Evolutionary conservation across 2,329 filamentous ascomycete genomes (phyloP), one percentile per base, ranked within the genome.

Genomic region (Paramyrothecium roridum): DNA sequence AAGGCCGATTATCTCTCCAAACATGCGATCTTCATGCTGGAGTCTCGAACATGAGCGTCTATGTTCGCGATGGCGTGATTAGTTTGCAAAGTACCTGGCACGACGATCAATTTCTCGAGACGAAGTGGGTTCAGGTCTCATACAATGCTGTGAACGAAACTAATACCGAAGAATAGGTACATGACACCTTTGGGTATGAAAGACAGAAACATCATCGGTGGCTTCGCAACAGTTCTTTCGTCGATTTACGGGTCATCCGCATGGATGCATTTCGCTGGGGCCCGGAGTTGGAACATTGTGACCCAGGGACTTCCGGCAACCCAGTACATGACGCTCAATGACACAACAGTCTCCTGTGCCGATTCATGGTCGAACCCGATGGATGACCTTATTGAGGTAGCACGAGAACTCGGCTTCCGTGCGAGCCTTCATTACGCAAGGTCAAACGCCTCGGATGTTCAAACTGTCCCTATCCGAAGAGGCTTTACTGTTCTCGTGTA

Each of bases 301-400:
- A 54, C 62, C 0, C 16, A 30, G 0, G 61, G 61, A 0, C 40
- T 63, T 3, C 50, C 62, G 2, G 60, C 61, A 10, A 58, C 60
- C 0, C 61, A 63, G 3, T 63, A 63, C 12, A 52, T 64, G 2
- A 57, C 60, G 0, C 61, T 62, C 58, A 63, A 57, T 6, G 37
- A 53, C 0, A 49, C 53, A 1, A 16, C 50, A 0, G 60, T 58
- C 0, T 52, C 56, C 7, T 63, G 62, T 2, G 47, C 26, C 1
- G 60, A 63, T 1, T 49, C 50, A 0, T 64, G 62, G 62, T 19
- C 54, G 1, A 63, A 64, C 1, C 61, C 62, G 0, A 63, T 63
- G 62, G 19, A 58, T n/a, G 62, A 63, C 16, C 34, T 64, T 1
- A 64, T 63, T 8, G 62, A 63, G n/a, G 54, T 64, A 3, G 62